A percentile compares a stretch with the other conserved stretches of the same genome.
Evolutionary conservation across 768 basidiomycete genomes (phyloP).

Genomic region (Candolleomyces efflorescens): DNA sequence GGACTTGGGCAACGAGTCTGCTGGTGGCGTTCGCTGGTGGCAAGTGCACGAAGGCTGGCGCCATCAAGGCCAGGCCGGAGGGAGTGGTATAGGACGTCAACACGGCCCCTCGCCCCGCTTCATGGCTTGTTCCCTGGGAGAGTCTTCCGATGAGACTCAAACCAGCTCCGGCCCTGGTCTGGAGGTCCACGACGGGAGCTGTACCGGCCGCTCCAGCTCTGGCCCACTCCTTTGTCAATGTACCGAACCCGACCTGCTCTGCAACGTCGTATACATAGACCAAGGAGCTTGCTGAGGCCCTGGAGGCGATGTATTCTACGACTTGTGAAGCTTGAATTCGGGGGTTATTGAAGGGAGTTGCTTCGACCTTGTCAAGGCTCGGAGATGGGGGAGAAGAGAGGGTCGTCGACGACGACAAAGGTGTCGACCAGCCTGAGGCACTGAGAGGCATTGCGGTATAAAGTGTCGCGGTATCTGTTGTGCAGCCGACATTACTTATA

Average conservation of each 20-base stretch:
- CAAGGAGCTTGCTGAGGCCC: constrained; percentile 49
- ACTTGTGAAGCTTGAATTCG: constrained; percentile 53
- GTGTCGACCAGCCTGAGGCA: constrained; percentile 35
- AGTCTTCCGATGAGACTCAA: constrained; percentile 73
- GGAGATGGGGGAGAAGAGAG: constrained; percentile 36
- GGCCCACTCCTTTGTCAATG: constrained; percentile 64
- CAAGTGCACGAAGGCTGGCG: constrained; percentile 69
- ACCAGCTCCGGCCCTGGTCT: constrained; percentile 84
- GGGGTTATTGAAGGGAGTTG: constrained; percentile 36
- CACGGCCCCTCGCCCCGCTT: constrained; percentile 52
- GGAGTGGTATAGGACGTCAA: constrained; percentile 83
- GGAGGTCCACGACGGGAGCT: constrained; percentile 61
- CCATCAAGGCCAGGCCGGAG: constrained; percentile 79
- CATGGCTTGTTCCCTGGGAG: constrained; percentile 73
- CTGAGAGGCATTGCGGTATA: constrained; percentile 14
- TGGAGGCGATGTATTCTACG: constrained; percentile 67
- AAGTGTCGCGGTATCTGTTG: constrained; percentile 1
- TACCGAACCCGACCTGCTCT: constrained; percentile 79
- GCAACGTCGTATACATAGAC: constrained; percentile 84
- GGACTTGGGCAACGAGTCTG: constrained; percentile 80
- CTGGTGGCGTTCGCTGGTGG: constrained; percentile 58
- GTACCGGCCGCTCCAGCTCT: constrained; percentile 29
- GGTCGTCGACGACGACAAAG: constrained; percentile 36
- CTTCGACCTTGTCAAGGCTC: constrained; percentile 19
- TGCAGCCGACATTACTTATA: constrained; percentile 5